These are phyloP conservation scores for Fusarium pseudograminearum DNA, from an alignment of 2,329 filamentous ascomycete species.

Conservation along the genomic window DNA sequence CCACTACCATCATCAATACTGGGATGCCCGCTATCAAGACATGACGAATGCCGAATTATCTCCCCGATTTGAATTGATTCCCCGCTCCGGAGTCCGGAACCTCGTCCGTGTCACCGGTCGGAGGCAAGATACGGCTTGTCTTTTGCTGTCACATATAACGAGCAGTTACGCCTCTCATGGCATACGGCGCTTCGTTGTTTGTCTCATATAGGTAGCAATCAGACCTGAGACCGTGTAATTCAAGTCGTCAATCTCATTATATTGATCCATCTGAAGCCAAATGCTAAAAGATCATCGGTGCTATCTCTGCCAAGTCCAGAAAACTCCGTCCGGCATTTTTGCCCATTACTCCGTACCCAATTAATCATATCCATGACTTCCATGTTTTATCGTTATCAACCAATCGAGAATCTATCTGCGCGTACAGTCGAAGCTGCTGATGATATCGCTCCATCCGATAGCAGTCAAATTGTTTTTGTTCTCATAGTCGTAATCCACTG, in stretches of 20 bases:
- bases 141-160: not conserved
- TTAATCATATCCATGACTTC: not conserved
- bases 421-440: slow-evolving; percentile 53
- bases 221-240: not conserved
- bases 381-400: not conserved
- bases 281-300: not conserved
- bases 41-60: slow-evolving; percentile 45
- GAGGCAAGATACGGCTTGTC: not conserved
- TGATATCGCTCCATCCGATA: slow-evolving; percentile 59
- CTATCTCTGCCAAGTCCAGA: not conserved
- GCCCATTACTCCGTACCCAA: slow-evolving; percentile 13
- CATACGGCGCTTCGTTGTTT: not conserved
- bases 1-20: slow-evolving; percentile 35
- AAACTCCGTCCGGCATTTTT: slow-evolving; percentile 3
- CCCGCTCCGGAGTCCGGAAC: slow-evolving; percentile 34
- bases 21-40: slow-evolving; percentile 19
- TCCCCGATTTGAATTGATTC: slow-evolving; percentile 30
- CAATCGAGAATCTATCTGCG: slow-evolving; percentile 10
- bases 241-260: not conserved
- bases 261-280: not conserved
- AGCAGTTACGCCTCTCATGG: not conserved
- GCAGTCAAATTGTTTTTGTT: slow-evolving; percentile 62
- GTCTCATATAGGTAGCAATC: not conserved
- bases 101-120: slow-evolving; percentile 31
- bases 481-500: slow-evolving; percentile 59